Evolutionary conservation across 768 basidiomycete genomes (phyloP).

Genomic region (Tricholomella constricta): DNA sequence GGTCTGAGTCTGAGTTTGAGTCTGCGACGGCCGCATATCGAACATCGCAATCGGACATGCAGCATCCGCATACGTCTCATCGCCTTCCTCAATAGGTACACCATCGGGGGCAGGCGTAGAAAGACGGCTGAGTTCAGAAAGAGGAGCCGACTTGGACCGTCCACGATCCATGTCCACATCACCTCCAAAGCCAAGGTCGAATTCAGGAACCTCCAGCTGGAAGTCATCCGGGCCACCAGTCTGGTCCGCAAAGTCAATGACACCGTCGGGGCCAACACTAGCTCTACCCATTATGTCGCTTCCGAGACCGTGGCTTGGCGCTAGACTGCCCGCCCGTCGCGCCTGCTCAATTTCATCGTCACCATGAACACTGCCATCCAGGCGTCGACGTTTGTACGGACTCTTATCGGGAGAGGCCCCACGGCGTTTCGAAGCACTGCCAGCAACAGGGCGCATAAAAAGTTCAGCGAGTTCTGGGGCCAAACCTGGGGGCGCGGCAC

Average conservation of each 20-base stretch:
- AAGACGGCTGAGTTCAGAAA: conserved; percentile 59
- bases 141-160: conserved; percentile 50
- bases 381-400: conserved; percentile 61
- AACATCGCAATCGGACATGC: conserved; percentile 82
- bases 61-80: conserved; percentile 68
- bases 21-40: conserved; percentile 56
- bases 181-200: conserved; percentile 38
- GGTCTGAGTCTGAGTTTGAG: conserved; percentile 46
- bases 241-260: conserved; percentile 65
- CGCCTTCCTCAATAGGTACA: conserved; percentile 51
- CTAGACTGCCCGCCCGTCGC: conserved; percentile 66
- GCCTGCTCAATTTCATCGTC: conserved; percentile 73
- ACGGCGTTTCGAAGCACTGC: conserved; percentile 57
- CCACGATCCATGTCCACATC: conserved; percentile 35
- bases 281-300: conserved; percentile 56
- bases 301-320: conserved; percentile 59
- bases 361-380: conserved; percentile 50
- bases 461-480: conserved; percentile 80
- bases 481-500: conserved; percentile 82
- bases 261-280: conserved; percentile 56
- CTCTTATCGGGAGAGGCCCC: conserved; percentile 58
- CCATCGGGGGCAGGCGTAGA: conserved; percentile 69
- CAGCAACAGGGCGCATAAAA: conserved; percentile 77
- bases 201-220: conserved; percentile 67
- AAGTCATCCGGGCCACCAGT: conserved; percentile 64